Evolutionary conservation across 2,329 filamentous ascomycete genomes (phyloP).

Genomic region (Pezicula carpinea): DNA sequence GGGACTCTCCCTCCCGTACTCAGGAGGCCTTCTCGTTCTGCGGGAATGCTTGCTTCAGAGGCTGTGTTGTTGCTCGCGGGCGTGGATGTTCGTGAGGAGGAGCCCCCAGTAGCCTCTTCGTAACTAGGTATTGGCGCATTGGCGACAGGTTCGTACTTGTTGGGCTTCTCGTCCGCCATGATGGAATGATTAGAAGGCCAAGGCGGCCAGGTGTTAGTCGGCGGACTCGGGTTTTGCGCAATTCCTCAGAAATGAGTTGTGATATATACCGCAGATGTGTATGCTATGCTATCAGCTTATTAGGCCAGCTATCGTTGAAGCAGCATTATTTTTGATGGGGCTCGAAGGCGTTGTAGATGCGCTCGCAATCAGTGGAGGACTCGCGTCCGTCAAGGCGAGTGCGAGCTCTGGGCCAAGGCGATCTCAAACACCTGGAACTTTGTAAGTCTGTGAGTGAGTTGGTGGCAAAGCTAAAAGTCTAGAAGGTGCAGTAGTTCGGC

Average conservation of each 20-base stretch:
- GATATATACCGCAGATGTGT: background rate
- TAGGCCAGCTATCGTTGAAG: constrained; percentile 23
- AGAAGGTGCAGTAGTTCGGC: no score
- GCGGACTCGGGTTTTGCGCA: background rate
- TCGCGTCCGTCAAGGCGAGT: background rate
- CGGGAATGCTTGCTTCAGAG: constrained; percentile 62
- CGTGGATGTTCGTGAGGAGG: constrained; percentile 54
- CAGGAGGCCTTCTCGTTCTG: constrained; percentile 74
- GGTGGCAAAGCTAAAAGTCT: no score
- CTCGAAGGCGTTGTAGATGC: constrained; percentile 13
- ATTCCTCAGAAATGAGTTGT: background rate
- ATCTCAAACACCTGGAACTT: background rate
- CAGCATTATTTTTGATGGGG: constrained; percentile 14
- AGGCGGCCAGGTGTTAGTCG: background rate
- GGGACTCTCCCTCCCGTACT: constrained; percentile 38
- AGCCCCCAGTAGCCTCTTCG: constrained; percentile 67
- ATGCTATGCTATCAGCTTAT: constrained; percentile 6
- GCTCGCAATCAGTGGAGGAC: constrained; percentile 5
- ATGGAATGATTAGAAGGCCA: constrained; percentile 3
- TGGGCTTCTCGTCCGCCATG: constrained; percentile 47
- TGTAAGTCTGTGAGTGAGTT: no score
- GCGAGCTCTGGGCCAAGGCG: background rate
- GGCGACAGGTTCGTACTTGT: constrained; percentile 57
- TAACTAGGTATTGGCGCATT: constrained; percentile 62
- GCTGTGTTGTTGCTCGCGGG: constrained; percentile 55